A percentile compares a stretch with the other conserved stretches of the same genome.
Evolutionary conservation across 2,329 filamentous ascomycete species (phyloP).

Genomic region (Hyphodiscus sp.): DNA sequence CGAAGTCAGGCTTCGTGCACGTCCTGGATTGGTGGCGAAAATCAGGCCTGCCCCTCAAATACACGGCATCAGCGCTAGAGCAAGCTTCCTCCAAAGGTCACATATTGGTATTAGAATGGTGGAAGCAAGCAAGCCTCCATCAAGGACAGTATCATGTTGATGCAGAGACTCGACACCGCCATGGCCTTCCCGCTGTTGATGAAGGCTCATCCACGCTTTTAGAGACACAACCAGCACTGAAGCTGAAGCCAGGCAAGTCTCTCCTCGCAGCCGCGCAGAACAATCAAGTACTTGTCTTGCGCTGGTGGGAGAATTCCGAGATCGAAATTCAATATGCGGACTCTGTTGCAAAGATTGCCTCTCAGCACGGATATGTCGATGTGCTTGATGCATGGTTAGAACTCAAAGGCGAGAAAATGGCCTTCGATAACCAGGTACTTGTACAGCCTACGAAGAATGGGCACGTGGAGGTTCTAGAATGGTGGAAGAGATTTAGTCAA

Average conservation of each 20-base stretch:
- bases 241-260: conserved; percentile 75
- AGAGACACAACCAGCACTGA: conserved; percentile 34
- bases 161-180: conserved; percentile 22
- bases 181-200: conserved; percentile 13
- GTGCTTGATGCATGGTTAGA: conserved; percentile 80
- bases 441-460: conserved; percentile 84
- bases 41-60: conserved; percentile 71
- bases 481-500: conserved; percentile 69
- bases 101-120: conserved; percentile 86
- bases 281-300: conserved; percentile 68
- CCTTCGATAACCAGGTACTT: conserved; percentile 77
- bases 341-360: conserved; percentile 76
- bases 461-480: conserved; percentile 77
- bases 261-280: conserved; percentile 79
- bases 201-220: conserved; percentile 10
- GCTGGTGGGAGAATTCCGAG: conserved; percentile 81
- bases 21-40: conserved; percentile 90
- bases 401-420: conserved; percentile 65
- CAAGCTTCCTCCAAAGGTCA: conserved; percentile 80
- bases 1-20: conserved; percentile 74
- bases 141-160: conserved; percentile 47
- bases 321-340: conserved; percentile 77
- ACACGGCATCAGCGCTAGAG: conserved; percentile 82
- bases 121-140: conserved; percentile 64
- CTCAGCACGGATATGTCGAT: conserved; percentile 74